Evolutionary conservation across 345 rosid genomes (phyloP), one percentile per base, ranked within the genome.

Genomic region (Stellera chamaejasme): DNA sequence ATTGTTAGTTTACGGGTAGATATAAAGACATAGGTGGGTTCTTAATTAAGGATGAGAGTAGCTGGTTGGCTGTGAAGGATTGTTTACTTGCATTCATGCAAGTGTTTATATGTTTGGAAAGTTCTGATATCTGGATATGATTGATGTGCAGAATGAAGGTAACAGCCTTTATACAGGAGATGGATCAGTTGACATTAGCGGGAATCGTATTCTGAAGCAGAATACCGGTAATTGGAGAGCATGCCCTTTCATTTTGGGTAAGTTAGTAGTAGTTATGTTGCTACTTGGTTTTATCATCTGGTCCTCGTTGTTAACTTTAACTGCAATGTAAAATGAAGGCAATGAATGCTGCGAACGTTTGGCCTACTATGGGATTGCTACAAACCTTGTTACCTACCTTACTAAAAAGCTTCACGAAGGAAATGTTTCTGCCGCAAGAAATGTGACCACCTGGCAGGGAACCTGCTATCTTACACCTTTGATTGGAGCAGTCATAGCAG

Each of bases 181-280:
- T 83, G 96, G 97, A 66, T 89, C 99, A 0, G 96, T 93, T 45
- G 95, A 87, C 63, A 6, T 81, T 43, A 43, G 70, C 2, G 96
- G 97, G 52, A 76, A 83, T 27, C 95, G 86, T 41, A 82, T 87
- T 61, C 73, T 89, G 67, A 89, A 84, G 81, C 68, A 78, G 67
- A 89, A 72, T 10, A 87, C 95, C 28, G 97, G 97, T 27, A 89
- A 81, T 49, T 93, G 97, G 99, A 87, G 69, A 89, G 99, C 96
- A 42, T 89, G 97, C 63, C 92, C 97, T 15, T 93, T 89, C 69
- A 93, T 84, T 65, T 68, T 84, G 55, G 84, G 95, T 88, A 68
- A 26, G 13, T n/a, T 63, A 43, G 16, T 48, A n/a, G 6, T 10
- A 49, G 52, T 62, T 32, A 3, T 8, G 9, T 32, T 8, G 39